phyloP scores from a whole-genome alignment of 495 filamentous ascomycete species.

The Xylona heveae region DNA sequence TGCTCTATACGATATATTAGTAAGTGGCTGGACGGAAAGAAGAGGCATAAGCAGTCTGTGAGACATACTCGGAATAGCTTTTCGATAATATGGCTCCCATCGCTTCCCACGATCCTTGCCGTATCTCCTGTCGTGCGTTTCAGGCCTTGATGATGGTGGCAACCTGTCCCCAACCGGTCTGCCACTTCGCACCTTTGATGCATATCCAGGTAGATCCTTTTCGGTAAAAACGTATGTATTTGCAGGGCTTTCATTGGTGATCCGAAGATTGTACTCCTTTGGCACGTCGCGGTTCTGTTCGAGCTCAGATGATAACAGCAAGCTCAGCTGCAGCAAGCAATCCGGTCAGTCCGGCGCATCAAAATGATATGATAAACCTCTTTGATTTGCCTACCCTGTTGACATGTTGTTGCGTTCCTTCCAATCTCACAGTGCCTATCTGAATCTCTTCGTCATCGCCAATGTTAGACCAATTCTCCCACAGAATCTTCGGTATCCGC shows the following conservation, averaged over 20 bases:
- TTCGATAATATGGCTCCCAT: constrained; percentile 47
- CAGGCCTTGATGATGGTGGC: constrained; percentile 3
- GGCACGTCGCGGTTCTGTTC: constrained; percentile 44
- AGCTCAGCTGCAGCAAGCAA: constrained; percentile 11
- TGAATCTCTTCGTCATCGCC: constrained; percentile 40
- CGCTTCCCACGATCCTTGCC: constrained; percentile 30
- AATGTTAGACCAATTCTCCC: constrained; percentile 39
- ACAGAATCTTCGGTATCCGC: constrained; percentile 56
- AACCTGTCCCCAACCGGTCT: not conserved
- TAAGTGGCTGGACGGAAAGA: constrained; percentile 1
- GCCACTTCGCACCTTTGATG: constrained; percentile 9
- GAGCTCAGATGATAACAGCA: constrained; percentile 17
- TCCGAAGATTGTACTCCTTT: constrained; percentile 61
- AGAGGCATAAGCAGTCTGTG: not conserved
- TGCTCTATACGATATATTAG: constrained; percentile 37
- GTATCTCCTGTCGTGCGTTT: constrained; percentile 24
- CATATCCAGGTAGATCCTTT: constrained; percentile 65
- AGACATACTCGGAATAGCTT: constrained; percentile 61
- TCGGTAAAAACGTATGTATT: constrained; percentile 87
- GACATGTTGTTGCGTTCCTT: constrained; percentile 27
- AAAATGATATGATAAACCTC: constrained; percentile 3
- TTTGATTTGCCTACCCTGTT: constrained; percentile 21
- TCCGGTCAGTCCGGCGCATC: constrained; percentile 5
- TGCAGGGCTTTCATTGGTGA: constrained; percentile 34
- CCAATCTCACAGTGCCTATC: constrained; percentile 59